phyloP scores from a whole-genome alignment of 306 rosid genomes.

The Casuarina cunninghamiana region DNA sequence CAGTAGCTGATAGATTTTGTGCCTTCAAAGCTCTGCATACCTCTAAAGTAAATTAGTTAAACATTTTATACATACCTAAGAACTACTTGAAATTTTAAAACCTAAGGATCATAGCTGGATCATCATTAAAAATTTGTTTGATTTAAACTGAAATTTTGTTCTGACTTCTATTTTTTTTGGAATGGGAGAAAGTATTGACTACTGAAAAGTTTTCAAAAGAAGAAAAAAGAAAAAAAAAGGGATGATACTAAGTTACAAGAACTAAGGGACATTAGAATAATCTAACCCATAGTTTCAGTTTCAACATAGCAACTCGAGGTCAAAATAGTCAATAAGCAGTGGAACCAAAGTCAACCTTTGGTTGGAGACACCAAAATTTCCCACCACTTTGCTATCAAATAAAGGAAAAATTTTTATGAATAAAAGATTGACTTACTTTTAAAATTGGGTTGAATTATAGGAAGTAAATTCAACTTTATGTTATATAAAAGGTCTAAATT shows the following conservation, averaged over 20 bases:
- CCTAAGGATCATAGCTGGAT: background rate
- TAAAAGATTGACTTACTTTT: too few relatives aligned
- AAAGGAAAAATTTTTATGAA: too few relatives aligned
- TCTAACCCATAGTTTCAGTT: background rate
- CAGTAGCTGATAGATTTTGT: conserved; percentile 68
- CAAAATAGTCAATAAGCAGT: too few relatives aligned
- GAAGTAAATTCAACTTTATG: too few relatives aligned
- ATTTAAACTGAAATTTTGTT: background rate
- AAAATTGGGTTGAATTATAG: too few relatives aligned
- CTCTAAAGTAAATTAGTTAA: conserved; percentile 7
- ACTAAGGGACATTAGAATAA: too few relatives aligned
- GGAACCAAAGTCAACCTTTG: too few relatives aligned
- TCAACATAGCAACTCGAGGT: background rate
- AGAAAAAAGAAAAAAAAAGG: background rate
- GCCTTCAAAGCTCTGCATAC: conserved; percentile 67
- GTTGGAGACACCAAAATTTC: too few relatives aligned
- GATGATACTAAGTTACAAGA: too few relatives aligned
- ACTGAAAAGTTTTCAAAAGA: background rate
- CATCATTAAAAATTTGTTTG: background rate
- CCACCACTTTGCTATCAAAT: fast-evolving
- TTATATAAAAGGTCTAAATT: too few relatives aligned
- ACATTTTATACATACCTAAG: background rate
- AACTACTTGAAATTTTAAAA: background rate
- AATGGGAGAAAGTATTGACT: background rate
- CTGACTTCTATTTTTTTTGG: background rate